Percentiles rank a stretch among this genome's conserved stretches.
phyloP scores from a whole-genome alignment of 2,329 filamentous ascomycete genomes.

The Fonsecaea multimorphosa region DNA sequence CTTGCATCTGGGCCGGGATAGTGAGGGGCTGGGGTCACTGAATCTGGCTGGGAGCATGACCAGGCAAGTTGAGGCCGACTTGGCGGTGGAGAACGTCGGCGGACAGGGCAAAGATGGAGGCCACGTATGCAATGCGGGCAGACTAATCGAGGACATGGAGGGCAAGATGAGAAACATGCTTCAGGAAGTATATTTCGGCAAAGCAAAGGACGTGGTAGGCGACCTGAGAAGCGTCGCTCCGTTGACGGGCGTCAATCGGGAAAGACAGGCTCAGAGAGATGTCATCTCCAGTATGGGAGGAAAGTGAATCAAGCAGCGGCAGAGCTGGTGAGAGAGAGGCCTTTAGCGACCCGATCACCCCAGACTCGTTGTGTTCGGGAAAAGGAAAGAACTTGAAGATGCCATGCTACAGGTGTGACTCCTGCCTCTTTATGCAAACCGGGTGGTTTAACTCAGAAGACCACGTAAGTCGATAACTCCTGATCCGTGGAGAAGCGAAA shows the following conservation, averaged over 20 bases:
- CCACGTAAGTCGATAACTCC: background rate
- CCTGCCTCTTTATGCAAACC: background rate
- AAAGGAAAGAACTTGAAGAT: background rate
- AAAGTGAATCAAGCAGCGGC: slow-evolving; percentile 24
- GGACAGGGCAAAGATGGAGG: slow-evolving; percentile 70
- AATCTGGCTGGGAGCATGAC: slow-evolving; percentile 98
- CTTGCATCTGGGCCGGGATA: slow-evolving; percentile 69
- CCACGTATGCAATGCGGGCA: slow-evolving; percentile 94
- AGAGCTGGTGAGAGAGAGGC: background rate
- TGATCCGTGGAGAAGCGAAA: background rate
- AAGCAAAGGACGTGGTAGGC: slow-evolving; percentile 97
- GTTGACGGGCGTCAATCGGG: slow-evolving; percentile 37
- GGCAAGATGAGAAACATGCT: slow-evolving; percentile 98
- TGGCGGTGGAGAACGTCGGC: slow-evolving; percentile 70
- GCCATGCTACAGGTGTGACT: background rate
- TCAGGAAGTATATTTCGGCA: slow-evolving; percentile 98
- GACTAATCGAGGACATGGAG: slow-evolving; percentile 98
- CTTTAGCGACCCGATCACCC: background rate
- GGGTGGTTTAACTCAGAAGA: background rate
- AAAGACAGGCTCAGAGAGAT: slow-evolving; percentile 38
- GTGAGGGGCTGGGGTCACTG: slow-evolving; percentile 76
- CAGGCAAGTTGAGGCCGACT: slow-evolving; percentile 88
- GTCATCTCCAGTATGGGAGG: slow-evolving; percentile 39
- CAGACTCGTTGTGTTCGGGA: background rate
- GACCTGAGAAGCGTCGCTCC: slow-evolving; percentile 75